Base-by-base conservation (phyloP, 2,329 filamentous ascomycete species). In the Emmonsiellopsis sp. region DNA sequence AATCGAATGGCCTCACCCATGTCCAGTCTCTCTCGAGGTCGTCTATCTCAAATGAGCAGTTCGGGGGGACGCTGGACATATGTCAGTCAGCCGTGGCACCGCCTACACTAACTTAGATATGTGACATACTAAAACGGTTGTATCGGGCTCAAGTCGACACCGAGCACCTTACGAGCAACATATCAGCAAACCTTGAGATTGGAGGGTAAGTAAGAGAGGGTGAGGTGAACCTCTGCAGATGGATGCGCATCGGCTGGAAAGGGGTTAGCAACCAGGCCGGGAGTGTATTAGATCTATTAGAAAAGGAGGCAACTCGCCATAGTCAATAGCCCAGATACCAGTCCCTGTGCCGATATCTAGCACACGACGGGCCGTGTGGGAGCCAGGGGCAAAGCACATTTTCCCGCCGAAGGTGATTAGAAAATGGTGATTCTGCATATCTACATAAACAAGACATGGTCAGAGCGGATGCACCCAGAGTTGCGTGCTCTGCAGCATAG, bases 41-140 rank as follows among this genome's bases (percentile, higher is more conserved):
- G 59, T 76, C 73, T 58, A 76, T 68, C 58, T 75, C 70, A 61
- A 75, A 76, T 31, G 62, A 63, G 52, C 73, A 65, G 58, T 76
- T 76, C 2, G 70, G 65, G 5, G 72, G 69, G 2, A 69, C 63
- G 50, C 59, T 62, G 31, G 13, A 45, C 9, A 11, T 40, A 32
- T 31, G 30, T 10, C 45, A 10, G 13, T 1, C 20, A 44, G 13
- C 42, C 16, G 4, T n/a, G 9, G 4, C n/a, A 26, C 20, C 20
- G 20, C 3, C 1, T 4, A 26, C 5, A 26, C 20, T 26, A 26
- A 26, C 20, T 5, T 26, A 26, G 20, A 26, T 26, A 26, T 26
- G 20, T 26, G 20, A 51, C 49, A 42, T 51, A 54, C 41, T 44
- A 54, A 11, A 45, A 47, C 30, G 62, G 62, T 45, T 64, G 62